These are phyloP conservation scores for Calycina herbarum DNA, from an alignment of 2,329 filamentous ascomycete genomes.

Conservation along the genomic window DNA sequence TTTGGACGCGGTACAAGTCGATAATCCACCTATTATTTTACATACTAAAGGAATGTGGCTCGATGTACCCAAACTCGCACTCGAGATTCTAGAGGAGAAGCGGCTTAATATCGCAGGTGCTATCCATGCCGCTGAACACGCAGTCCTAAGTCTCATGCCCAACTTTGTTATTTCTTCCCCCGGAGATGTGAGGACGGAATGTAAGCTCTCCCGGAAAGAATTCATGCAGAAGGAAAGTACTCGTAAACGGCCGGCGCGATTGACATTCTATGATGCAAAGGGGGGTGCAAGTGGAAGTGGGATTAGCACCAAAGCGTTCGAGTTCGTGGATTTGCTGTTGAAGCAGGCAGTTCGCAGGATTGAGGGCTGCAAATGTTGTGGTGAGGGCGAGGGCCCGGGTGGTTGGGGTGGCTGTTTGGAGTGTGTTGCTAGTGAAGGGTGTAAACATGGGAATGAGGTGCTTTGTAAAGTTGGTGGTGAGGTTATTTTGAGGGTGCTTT, in stretches of 20 bases:
- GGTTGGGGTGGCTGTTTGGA: conserved; percentile 75
- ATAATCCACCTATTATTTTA: conserved; percentile 87
- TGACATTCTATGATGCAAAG: conserved; percentile 95
- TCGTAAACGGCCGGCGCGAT: conserved; percentile 79
- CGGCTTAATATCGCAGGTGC: conserved; percentile 81
- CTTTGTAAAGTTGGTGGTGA: conserved; percentile 89
- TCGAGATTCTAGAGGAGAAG: conserved; percentile 73
- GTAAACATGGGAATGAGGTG: conserved; percentile 83
- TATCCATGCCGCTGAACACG: conserved; percentile 94
- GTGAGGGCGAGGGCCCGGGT: not conserved
- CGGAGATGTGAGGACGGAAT: conserved; percentile 91
- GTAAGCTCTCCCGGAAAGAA: conserved; percentile 86
- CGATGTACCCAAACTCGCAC: conserved; percentile 76
- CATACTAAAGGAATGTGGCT: conserved; percentile 93
- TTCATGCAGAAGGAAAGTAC: conserved; percentile 68
- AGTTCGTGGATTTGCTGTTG: conserved; percentile 81
- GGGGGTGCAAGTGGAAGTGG: conserved; percentile 81
- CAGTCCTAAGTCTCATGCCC: conserved; percentile 80
- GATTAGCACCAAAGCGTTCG: conserved; percentile 90
- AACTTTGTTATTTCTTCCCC: conserved; percentile 89
- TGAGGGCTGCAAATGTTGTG: conserved; percentile 68
- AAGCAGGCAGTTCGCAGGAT: conserved; percentile 74
- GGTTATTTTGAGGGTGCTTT: conserved; percentile 74
- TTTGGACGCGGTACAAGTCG: conserved; percentile 87
- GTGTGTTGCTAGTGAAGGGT: conserved; percentile 83